Evolutionary conservation across 805 yeast species (phyloP).

Genomic region (Hanseniaspora nectarophila): DNA sequence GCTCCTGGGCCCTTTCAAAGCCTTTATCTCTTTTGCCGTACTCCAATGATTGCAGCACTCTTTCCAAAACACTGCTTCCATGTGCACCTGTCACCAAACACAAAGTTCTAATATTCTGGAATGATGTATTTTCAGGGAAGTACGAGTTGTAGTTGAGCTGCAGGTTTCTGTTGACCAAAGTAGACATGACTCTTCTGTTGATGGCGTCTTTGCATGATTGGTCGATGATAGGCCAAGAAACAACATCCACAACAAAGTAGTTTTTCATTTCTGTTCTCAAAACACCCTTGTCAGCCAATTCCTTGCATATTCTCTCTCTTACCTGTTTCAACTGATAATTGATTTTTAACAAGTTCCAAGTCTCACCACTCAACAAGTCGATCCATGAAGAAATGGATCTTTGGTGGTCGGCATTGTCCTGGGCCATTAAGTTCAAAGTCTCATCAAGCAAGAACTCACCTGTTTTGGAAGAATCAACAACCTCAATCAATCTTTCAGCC

Average conservation of each 20-base stretch:
- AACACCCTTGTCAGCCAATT: slow-evolving; percentile 92
- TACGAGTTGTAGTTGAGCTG: slow-evolving; percentile 45
- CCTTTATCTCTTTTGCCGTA: slow-evolving; percentile 89
- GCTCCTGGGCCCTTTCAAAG: slow-evolving; percentile 85
- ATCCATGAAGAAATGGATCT: slow-evolving; percentile 83
- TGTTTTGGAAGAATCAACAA: slow-evolving; percentile 71
- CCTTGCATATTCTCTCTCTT: slow-evolving; percentile 90
- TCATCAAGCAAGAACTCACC: slow-evolving; percentile 95
- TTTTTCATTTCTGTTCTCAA: slow-evolving; percentile 91
- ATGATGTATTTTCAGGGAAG: slow-evolving; percentile 58
- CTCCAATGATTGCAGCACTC: slow-evolving; percentile 60
- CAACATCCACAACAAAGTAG: slow-evolving; percentile 92
- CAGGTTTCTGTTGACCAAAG: slow-evolving; percentile 63
- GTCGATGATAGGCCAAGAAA: slow-evolving; percentile 93
- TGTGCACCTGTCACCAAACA: slow-evolving; percentile 78
- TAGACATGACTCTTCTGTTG: slow-evolving; percentile 54
- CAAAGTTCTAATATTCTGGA: slow-evolving; percentile 62
- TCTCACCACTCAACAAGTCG: slow-evolving; percentile 85
- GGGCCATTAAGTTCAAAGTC: slow-evolving; percentile 78
- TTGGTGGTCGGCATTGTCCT: slow-evolving; percentile 45
- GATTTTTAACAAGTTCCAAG: slow-evolving; percentile 92
- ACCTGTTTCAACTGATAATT: slow-evolving; percentile 94
- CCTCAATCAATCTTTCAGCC: slow-evolving; percentile 77
- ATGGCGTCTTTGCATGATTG: slow-evolving; percentile 71
- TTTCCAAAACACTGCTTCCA: slow-evolving; percentile 93